These are phyloP conservation scores for Aphanomyces cochlioides DNA, from an alignment of 352 stramenopile genomes.

Conservation along the genomic window DNA sequence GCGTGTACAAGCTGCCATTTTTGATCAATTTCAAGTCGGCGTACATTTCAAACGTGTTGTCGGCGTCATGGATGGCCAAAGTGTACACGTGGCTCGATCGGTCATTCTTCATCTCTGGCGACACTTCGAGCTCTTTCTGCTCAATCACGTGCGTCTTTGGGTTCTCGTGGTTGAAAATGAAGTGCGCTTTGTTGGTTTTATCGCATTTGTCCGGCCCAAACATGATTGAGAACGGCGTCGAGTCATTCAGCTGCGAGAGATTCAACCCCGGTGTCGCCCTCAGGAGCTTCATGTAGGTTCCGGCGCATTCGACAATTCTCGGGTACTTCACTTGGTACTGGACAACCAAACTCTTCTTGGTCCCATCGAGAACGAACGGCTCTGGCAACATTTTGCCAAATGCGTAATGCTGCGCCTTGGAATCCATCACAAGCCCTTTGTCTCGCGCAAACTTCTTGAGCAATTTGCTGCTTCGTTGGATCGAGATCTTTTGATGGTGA, in stretches of 20 bases:
- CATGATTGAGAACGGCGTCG: slow-evolving; percentile 92
- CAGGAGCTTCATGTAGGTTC: slow-evolving; percentile 93
- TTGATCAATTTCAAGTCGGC: slow-evolving; percentile 84
- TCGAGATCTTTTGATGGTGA: slow-evolving; percentile 54
- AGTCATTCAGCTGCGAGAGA: slow-evolving; percentile 69
- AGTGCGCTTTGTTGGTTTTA: slow-evolving; percentile 90
- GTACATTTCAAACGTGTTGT: slow-evolving; percentile 90
- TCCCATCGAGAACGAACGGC: slow-evolving; percentile 64
- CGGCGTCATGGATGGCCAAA: slow-evolving; percentile 75
- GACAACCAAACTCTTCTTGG: slow-evolving; percentile 84
- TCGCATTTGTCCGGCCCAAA: slow-evolving; percentile 95
- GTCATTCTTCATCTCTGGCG: slow-evolving; percentile 76
- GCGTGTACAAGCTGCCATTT: slow-evolving; percentile 74
- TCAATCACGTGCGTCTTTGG: slow-evolving; percentile 87
- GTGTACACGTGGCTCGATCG: slow-evolving; percentile 91
- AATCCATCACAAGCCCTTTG: slow-evolving; percentile 67
- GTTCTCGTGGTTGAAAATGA: slow-evolving; percentile 95
- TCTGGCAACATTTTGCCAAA: slow-evolving; percentile 67
- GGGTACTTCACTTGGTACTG: slow-evolving; percentile 95
- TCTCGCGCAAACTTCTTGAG: slow-evolving; percentile 50
- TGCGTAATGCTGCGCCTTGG: slow-evolving; percentile 71
- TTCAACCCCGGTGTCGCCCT: slow-evolving; percentile 48
- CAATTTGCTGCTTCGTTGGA: slow-evolving; percentile 62
- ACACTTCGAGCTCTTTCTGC: slow-evolving; percentile 90
- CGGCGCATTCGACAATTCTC: slow-evolving; percentile 87